Conservation (phyloP, 108 stramenopile species). For the Skeletonema marinoi region DNA sequence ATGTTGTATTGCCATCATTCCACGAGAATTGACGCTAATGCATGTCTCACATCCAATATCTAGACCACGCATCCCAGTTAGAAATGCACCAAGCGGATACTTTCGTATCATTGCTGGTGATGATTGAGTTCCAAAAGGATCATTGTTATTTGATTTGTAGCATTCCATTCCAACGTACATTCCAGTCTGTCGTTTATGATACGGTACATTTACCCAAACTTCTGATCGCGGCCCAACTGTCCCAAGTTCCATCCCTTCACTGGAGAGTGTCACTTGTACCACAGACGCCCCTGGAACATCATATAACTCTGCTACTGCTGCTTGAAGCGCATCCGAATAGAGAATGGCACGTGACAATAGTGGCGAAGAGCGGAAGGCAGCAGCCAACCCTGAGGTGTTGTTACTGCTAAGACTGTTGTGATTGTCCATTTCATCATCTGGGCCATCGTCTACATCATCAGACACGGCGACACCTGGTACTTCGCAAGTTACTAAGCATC, state of each 20-base stretch:
- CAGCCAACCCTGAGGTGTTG: slow-evolving; percentile 42
- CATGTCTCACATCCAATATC: slow-evolving; percentile 72
- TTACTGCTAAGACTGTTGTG: neutral
- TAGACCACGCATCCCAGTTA: slow-evolving; percentile 62
- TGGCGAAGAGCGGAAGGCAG: slow-evolving; percentile 62
- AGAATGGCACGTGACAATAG: slow-evolving; percentile 60
- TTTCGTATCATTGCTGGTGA: slow-evolving; percentile 9
- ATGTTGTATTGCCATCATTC: slow-evolving; percentile 83
- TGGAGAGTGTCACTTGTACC: slow-evolving; percentile 41
- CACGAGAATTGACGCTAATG: slow-evolving; percentile 65
- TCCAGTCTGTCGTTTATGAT: slow-evolving; percentile 32
- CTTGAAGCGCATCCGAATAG: slow-evolving; percentile 46
- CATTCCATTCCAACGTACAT: slow-evolving; percentile 53
- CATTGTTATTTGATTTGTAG: neutral
- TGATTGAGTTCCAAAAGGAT: neutral
- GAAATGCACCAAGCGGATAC: slow-evolving; percentile 51
- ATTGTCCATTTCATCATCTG: slow-evolving; percentile 19
- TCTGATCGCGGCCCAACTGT: slow-evolving; percentile 51
- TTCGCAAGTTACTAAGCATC: slow-evolving; percentile 45
- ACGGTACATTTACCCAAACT: slow-evolving; percentile 49
- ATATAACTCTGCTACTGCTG: slow-evolving; percentile 56
- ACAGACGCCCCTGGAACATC: slow-evolving; percentile 54
- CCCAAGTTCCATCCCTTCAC: slow-evolving; percentile 56
- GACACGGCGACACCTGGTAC: slow-evolving; percentile 47
- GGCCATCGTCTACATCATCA: slow-evolving; percentile 46